Conservation (phyloP, 1,284 basidiomycete species). For the Ganoderma meredithae region DNA sequence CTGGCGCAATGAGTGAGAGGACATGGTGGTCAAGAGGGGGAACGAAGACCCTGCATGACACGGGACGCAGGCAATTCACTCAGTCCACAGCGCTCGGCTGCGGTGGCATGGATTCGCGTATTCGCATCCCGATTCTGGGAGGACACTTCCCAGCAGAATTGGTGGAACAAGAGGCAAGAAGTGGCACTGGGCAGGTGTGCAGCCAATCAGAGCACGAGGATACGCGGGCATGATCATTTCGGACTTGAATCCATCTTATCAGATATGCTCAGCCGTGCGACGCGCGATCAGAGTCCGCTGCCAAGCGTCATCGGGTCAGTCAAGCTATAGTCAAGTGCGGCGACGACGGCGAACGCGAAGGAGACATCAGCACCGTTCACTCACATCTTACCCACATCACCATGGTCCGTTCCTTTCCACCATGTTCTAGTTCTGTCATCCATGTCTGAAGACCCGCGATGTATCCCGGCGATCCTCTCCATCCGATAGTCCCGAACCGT, state of each 20-base stretch:
- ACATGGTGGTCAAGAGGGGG: neutral
- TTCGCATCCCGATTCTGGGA: neutral
- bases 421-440: neutral
- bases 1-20: neutral
- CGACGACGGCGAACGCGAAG: neutral
- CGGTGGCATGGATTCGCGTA: neutral
- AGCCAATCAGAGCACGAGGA: slow-evolving; percentile 22
- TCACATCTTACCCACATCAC: neutral
- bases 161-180: neutral
- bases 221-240: slow-evolving; percentile 6
- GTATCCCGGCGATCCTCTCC: slow-evolving; percentile 27
- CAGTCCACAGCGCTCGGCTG: neutral
- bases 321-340: neutral
- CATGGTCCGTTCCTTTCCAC: slow-evolving; percentile 18
- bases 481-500: slow-evolving; percentile 71
- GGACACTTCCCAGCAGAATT: neutral
- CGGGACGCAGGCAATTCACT: neutral
- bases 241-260: slow-evolving; percentile 12
- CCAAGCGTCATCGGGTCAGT: too few relatives aligned
- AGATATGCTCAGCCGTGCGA: too few relatives aligned
- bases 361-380: neutral
- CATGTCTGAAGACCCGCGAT: too few relatives aligned
- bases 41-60: neutral
- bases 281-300: neutral
- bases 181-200: neutral